Conservation (phyloP, 257 asterid species). For the Schizonepeta tenuifolia region DNA sequence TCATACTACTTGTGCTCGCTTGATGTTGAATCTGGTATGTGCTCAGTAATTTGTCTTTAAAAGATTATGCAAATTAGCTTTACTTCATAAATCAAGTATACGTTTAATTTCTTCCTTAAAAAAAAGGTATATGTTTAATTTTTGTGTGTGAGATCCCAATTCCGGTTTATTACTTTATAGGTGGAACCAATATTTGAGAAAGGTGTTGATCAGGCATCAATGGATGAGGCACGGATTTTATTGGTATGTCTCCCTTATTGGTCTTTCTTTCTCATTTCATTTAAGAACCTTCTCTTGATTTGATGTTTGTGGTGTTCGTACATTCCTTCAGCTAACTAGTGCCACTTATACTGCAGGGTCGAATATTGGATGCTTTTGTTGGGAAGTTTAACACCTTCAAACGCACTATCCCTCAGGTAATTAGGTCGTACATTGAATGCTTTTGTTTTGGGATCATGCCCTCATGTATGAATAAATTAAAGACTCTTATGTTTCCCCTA, state of each 20-base stretch:
- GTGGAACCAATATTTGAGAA: constrained; percentile 99
- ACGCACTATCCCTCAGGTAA: constrained; percentile 98
- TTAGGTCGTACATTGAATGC: constrained; percentile 21
- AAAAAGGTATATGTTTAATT: background rate
- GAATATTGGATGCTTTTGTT: constrained; percentile 98
- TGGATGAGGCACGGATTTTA: constrained; percentile 95
- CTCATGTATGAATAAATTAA: background rate
- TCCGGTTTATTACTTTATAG: constrained; percentile 43
- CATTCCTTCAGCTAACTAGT: constrained; percentile 25
- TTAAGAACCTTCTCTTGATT: constrained; percentile 9
- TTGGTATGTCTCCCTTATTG: constrained; percentile 53
- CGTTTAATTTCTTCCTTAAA: too few relatives aligned
- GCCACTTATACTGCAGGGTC: constrained; percentile 61
- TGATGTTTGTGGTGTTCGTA: constrained; percentile 12
- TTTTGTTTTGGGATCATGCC: constrained; percentile 7
- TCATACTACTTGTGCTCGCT: constrained; percentile 99
- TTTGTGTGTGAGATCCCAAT: constrained; percentile 22
- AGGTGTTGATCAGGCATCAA: constrained; percentile 90
- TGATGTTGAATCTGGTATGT: constrained; percentile 96
- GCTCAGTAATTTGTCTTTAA: constrained; percentile 18
- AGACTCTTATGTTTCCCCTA: constrained; percentile 5
- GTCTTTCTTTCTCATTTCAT: constrained; percentile 22
- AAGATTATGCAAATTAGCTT: constrained; percentile 16
- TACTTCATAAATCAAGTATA: constrained; percentile 1
- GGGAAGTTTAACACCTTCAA: constrained; percentile 97